Percentiles rank a stretch among this genome's conserved stretches.
Evolutionary conservation across 2,329 filamentous ascomycete species (phyloP).

Genomic region (Fusarium luffae): DNA sequence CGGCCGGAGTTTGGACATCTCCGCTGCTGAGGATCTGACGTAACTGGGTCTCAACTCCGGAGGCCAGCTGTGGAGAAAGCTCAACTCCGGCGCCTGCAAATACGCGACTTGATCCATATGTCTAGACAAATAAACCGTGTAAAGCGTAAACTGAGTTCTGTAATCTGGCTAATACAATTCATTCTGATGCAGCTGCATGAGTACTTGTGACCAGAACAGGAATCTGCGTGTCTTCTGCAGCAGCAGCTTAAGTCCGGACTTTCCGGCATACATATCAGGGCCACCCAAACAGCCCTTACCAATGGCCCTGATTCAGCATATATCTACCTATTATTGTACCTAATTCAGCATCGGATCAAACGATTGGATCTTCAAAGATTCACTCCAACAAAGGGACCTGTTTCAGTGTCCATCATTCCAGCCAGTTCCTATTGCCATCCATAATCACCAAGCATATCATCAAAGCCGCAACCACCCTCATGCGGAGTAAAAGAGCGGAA

Average conservation of each 20-base stretch:
- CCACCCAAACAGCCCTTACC: not conserved
- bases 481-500: slow-evolving; percentile 27
- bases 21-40: not conserved
- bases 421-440: not conserved
- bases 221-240: not conserved
- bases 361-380: not conserved
- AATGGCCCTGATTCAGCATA: not conserved
- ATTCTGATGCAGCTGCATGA: too few relatives aligned
- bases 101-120: not conserved
- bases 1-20: not conserved
- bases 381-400: not conserved
- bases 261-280: not conserved
- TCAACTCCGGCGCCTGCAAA: slow-evolving; percentile 8
- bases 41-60: slow-evolving; percentile 14
- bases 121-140: not conserved
- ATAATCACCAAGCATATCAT: not conserved
- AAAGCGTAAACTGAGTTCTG: not conserved
- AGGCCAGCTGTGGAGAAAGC: not conserved
- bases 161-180: not conserved
- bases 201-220: not conserved
- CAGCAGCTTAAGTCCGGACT: not conserved
- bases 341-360: not conserved
- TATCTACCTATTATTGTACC: not conserved
- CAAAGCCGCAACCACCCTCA: not conserved
- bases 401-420: not conserved